Base-by-base conservation (phyloP, 2,329 filamentous ascomycete species). In the Cadophora gregata region DNA sequence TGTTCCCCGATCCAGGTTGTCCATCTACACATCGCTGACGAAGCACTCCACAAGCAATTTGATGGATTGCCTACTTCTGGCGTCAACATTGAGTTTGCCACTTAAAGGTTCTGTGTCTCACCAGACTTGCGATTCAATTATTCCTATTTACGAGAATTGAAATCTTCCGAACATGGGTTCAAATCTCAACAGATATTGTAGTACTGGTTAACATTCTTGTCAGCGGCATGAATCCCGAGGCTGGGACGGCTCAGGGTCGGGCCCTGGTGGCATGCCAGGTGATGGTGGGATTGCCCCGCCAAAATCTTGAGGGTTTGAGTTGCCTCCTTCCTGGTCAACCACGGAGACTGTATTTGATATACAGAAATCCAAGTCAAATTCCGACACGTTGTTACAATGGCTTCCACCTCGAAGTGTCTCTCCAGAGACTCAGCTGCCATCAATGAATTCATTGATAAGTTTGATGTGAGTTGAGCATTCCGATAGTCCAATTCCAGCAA, bases 361-460 rank as follows among this genome's bases (percentile, higher is more conserved):
- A 47, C 42, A 47, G n/a, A 47, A 3, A 7, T 47, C 42, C 7
- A 47, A 47, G 8, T 21, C n/a, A 21, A 21, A 21, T 21, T 53
- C 4, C 50, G 1, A 31, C 27, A 25, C n/a, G 27, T 12, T n/a
- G 14, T 4, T 19, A 53, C 9, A n/a, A 53, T 53, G 70, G 47
- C 68, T 51, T 27, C 59, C n/a, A 59, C 59, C 55, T 77, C 87
- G n/a, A 85, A 85, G 70, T 85, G 94, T 77, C 84, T 99, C 71
- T 95, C 90, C 45, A 94, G 94, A 78, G 89, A 98, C 77, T 85
- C 86, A 70, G 82, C 86, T 66, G 92, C 87, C 53, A 92, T 97
- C 73, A 86, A 90, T 59, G 89, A 90, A 61, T 99, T 99, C 78
- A 83, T 99, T 68, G 90, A 93, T 80, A 88, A 88, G 77, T 99